phyloP scores from a whole-genome alignment of 2,329 filamentous ascomycete genomes.

The Amauroascus niger region DNA sequence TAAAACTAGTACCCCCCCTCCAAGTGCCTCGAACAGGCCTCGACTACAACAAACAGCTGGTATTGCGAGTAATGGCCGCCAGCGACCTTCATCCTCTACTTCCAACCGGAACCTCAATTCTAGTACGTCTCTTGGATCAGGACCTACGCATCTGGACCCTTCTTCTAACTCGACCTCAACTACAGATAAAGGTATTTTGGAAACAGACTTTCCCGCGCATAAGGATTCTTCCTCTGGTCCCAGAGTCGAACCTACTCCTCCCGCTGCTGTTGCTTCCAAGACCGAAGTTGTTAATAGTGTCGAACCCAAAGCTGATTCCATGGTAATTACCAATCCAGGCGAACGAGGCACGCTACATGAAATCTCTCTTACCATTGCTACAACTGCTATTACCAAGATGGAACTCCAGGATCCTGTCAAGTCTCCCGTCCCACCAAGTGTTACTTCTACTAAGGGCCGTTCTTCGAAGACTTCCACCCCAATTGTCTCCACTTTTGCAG shows the following conservation, averaged over 20 bases:
- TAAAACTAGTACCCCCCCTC: constrained; percentile 56
- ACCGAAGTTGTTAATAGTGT: constrained; percentile 3
- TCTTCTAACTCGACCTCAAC: constrained; percentile 13
- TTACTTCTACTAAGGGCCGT: constrained; percentile 17
- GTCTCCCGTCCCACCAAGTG: constrained; percentile 3
- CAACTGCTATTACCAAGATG: constrained; percentile 3
- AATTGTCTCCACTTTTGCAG: constrained; percentile 22
- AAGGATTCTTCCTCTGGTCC: constrained; percentile 11
- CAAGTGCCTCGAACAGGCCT: constrained; percentile 49
- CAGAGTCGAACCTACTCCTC: constrained; percentile 11
- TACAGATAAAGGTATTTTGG: constrained; percentile 16
- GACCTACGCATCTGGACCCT: constrained; percentile 24
- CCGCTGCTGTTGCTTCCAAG: constrained; percentile 5
- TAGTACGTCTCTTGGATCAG: constrained; percentile 28
- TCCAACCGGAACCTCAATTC: constrained; percentile 52
- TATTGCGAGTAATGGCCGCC: constrained; percentile 46
- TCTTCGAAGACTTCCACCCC: constrained; percentile 26
- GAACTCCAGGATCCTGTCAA: constrained; percentile 2
- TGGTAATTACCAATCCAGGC: constrained; percentile 11
- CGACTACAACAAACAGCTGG: constrained; percentile 68
- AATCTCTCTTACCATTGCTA: constrained; percentile 4
- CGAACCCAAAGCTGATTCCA: constrained; percentile 11
- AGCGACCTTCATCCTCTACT: constrained; percentile 52
- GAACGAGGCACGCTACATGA: constrained; percentile 1
- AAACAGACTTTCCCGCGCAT: constrained; percentile 2